Evolutionary conservation across 805 yeast species (phyloP), one percentile per base, ranked within the genome.

Genomic region (Candida pseudofarinosa): DNA sequence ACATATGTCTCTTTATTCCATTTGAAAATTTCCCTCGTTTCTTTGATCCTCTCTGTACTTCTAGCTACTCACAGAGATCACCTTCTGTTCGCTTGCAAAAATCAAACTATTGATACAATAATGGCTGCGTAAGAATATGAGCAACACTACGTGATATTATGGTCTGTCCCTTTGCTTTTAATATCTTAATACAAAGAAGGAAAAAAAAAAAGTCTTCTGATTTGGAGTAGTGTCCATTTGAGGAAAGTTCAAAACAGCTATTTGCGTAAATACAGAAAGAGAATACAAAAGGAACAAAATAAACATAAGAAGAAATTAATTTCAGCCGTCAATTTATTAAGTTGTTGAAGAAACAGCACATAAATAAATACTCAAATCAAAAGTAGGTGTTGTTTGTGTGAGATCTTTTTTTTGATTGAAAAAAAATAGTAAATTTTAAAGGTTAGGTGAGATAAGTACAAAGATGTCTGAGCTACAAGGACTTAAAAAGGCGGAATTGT

Each of bases 401-500:
- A 6, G 10, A 7, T 23, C 10, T 6, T 23, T 23, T 23, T 23
- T 23, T 23, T 23, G 6, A 10, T 7, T 23, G 6, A 23, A 10
- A 23, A 23, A 23, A 7, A 23, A 23, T 10, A 23, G 10, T 10
- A 23, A 23, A 6, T 23, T 23, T 23, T 23, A 10, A 23, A 23
- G 10, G 28, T 23, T 23, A 23, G 10, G 28, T 23, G 28, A 23
- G 28, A 23, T 23, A 23, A 17, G n/a, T n/a, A n/a, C n/a, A 32
- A 46, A 26, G 8, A 67, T 69, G 74, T 59, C 69, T 37, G 69
- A 65, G 31, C 65, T 57, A 52, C 53, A 51, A 33, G 46, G 55
- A 35, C 65, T 52, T 48, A 70, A 65, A 49, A 70, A 70, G 53
- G 71, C 73, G 35, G 75, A 70, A 41, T 58, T 70, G 46, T 55